Percentiles rank a stretch among this genome's conserved stretches.
These are phyloP conservation scores for Durio zibethinus DNA, from an alignment of 345 rosid species.

Conservation along the genomic window DNA sequence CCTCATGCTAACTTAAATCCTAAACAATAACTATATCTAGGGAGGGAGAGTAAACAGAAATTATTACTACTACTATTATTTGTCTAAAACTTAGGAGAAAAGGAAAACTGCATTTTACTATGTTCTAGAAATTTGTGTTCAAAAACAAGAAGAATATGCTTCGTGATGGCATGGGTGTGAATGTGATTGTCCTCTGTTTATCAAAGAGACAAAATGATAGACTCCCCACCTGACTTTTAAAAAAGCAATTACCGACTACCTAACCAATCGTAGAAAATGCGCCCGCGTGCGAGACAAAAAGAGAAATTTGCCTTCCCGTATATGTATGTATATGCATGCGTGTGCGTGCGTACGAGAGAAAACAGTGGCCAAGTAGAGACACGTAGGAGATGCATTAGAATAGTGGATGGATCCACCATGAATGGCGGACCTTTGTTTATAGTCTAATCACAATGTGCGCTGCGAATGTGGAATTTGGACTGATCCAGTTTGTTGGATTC, in stretches of 20 bases:
- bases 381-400: neutral
- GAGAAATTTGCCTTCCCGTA: too few species aligned
- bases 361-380: neutral
- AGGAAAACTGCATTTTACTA: neutral
- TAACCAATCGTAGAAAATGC: too few species aligned
- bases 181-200: neutral
- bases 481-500: neutral
- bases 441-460: neutral
- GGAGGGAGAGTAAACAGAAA: neutral
- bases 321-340: neutral
- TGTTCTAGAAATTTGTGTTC: neutral
- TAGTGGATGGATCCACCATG: neutral
- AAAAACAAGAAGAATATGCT: neutral
- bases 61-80: neutral
- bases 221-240: neutral
- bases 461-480: neutral
- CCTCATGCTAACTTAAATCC: neutral
- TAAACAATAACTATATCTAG: neutral
- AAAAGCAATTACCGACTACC: neutral
- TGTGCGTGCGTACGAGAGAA: neutral
- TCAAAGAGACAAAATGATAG: constrained; percentile 17
- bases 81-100: neutral
- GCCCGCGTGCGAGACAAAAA: too few species aligned
- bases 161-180: too few species aligned
- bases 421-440: neutral